phyloP scores from a whole-genome alignment of 225 moss, liverwort and hornwort species.

The Anthoceros angustus region DNA sequence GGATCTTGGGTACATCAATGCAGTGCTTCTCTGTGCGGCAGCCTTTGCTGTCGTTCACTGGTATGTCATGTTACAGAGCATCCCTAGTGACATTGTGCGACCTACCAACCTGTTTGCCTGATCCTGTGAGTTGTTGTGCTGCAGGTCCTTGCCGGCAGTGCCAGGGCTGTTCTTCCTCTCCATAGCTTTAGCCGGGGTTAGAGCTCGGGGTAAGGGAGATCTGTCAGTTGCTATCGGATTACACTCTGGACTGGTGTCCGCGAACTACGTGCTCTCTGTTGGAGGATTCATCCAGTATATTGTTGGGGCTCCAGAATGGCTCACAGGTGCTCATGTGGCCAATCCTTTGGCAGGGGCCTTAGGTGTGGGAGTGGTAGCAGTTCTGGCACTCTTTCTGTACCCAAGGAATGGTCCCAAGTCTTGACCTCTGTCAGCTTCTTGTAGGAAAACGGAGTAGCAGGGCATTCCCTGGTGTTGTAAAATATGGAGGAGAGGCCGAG shows the following conservation, averaged over 20 bases:
- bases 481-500: background rate
- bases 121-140: background rate
- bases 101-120: background rate
- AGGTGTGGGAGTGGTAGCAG: slow-evolving; percentile 58
- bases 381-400: slow-evolving; percentile 51
- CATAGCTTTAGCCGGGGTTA: slow-evolving; percentile 61
- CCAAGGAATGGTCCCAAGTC: slow-evolving; percentile 23
- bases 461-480: too few relatives aligned
- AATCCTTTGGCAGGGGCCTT: slow-evolving; percentile 79
- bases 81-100: background rate
- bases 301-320: slow-evolving; percentile 56
- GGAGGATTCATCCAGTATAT: slow-evolving; percentile 41
- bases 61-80: slow-evolving; percentile 21
- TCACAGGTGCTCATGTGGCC: slow-evolving; percentile 57
- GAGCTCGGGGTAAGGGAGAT: slow-evolving; percentile 43
- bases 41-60: slow-evolving; percentile 62
- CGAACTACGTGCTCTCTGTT: slow-evolving; percentile 35
- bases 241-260: slow-evolving; percentile 64
- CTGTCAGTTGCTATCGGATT: slow-evolving; percentile 73
- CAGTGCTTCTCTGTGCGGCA: slow-evolving; percentile 44
- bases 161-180: slow-evolving; percentile 73
- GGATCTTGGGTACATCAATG: slow-evolving; percentile 58
- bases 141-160: slow-evolving; percentile 69
- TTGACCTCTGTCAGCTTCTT: background rate
- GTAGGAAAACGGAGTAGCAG: too few relatives aligned